Evolutionary conservation across 2,329 filamentous ascomycete genomes (phyloP).

Genomic region (Mycosphaerella sp.): DNA sequence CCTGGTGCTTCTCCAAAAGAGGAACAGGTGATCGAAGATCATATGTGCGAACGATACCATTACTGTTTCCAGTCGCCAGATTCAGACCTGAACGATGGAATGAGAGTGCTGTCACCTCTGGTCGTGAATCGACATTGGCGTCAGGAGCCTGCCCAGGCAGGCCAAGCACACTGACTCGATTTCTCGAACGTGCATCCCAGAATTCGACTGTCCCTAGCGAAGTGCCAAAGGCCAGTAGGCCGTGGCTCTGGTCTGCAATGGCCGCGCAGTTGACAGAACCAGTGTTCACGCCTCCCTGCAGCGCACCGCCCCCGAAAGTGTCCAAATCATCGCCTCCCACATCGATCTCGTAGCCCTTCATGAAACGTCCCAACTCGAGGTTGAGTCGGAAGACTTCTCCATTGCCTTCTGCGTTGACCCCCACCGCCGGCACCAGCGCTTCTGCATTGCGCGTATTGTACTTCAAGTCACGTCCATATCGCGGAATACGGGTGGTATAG

Average conservation of each 20-base stretch:
- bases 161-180: slow-evolving; percentile 69
- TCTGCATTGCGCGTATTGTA: slow-evolving; percentile 81
- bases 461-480: slow-evolving; percentile 83
- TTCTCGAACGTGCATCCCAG: slow-evolving; percentile 84
- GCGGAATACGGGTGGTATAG: slow-evolving; percentile 79
- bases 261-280: slow-evolving; percentile 83
- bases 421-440: slow-evolving; percentile 79
- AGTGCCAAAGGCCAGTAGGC: slow-evolving; percentile 87
- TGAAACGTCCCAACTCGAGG: slow-evolving; percentile 83
- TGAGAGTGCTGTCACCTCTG: slow-evolving; percentile 77
- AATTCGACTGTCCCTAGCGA: slow-evolving; percentile 94
- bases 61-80: slow-evolving; percentile 79
- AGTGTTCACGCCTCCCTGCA: slow-evolving; percentile 81
- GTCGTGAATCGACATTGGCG: slow-evolving; percentile 33
- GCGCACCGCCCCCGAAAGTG: slow-evolving; percentile 59
- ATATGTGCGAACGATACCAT: slow-evolving; percentile 82
- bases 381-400: slow-evolving; percentile 93
- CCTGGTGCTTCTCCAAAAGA: slow-evolving; percentile 86
- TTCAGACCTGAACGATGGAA: slow-evolving; percentile 81
- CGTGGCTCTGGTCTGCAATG: slow-evolving; percentile 82
- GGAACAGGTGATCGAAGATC: slow-evolving; percentile 85
- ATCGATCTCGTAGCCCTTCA: slow-evolving; percentile 88
- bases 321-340: slow-evolving; percentile 75
- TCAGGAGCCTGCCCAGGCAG: slow-evolving; percentile 37
- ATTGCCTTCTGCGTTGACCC: slow-evolving; percentile 74